A percentile compares a stretch with the other conserved stretches of the same genome.
Conservation (phyloP, 2,329 filamentous ascomycete genomes). For the Apiospora marii region DNA sequence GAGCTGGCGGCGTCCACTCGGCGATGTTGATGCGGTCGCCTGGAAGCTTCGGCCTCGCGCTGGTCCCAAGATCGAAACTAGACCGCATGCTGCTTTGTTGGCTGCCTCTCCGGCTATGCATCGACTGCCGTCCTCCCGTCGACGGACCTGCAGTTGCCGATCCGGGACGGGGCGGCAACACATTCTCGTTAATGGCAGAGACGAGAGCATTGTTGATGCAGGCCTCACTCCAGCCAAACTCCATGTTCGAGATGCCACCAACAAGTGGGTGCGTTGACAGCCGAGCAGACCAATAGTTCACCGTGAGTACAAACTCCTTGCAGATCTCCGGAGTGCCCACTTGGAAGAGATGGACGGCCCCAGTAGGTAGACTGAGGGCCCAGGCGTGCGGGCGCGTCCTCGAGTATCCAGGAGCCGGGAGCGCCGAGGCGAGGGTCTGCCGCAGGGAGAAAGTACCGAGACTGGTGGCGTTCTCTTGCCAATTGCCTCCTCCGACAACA, state of each 20-base stretch:
- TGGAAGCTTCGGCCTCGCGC: constrained; percentile 72
- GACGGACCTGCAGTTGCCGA: constrained; percentile 52
- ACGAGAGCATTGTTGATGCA: constrained; percentile 73
- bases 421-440: constrained; percentile 88
- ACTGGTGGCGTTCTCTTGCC: constrained; percentile 95
- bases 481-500: constrained; percentile 93
- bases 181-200: constrained; percentile 58
- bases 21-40: constrained; percentile 85
- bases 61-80: constrained; percentile 71
- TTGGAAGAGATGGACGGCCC: constrained; percentile 97
- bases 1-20: constrained; percentile 88
- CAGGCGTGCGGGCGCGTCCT: constrained; percentile 91
- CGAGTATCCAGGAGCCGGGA: constrained; percentile 92
- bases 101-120: constrained; percentile 52
- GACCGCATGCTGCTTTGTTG: constrained; percentile 56
- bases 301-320: constrained; percentile 90
- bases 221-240: constrained; percentile 93
- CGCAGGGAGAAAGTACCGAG: constrained; percentile 87
- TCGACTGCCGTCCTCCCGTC: constrained; percentile 50
- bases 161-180: constrained; percentile 55
- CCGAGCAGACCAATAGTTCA: constrained; percentile 97
- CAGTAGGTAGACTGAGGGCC: constrained; percentile 89
- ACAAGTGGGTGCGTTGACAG: constrained; percentile 92
- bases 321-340: constrained; percentile 95
- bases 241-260: constrained; percentile 94